Base-by-base conservation (phyloP, 176 grass and related monocot genomes). In the Carex kokanica region DNA sequence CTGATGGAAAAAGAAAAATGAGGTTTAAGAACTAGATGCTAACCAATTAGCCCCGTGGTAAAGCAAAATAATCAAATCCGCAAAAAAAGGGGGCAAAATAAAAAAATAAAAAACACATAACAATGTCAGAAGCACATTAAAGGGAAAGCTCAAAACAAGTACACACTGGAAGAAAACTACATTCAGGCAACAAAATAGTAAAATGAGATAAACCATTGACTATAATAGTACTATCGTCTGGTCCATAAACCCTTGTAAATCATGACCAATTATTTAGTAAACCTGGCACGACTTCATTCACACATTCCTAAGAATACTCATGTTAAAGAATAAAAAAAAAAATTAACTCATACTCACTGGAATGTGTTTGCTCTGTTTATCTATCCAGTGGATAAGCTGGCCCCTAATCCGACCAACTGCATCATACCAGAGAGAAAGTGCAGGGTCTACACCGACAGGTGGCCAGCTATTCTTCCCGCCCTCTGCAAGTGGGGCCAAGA, bases 301-400 rank as follows among this genome's bases (percentile, higher is more conserved):
- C 8, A 60, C 16, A 18, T 60, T 75, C 72, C 56, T 43, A 63
- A 81, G 18, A 81, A 81, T 38, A 5, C 4, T 15, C 55, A 23
- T 81, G 14, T 81, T 40, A 62, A 81, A 81, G 34, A 40, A 81
- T 13, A 8, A 81, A 81, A 81, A 36, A 14, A 12, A 80, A 75
- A 29, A 16, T 53, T 86, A 73, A 20, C 51, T 87, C 67, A 49
- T 84, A 94, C 92, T 97, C 90, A 97, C 96, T 84, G 93, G 84
- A 85, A 95, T 85, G 78, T 98, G 96, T 77, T 98, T 98, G 89
- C 84, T 98, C 82, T 94, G 92, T 83, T 98, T 98, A 23, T 98
- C 96, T 88, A 98, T 95, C 96, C 92, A 98, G 88, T 91, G 84
- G 86, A 91, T 90, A 58, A 98, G 90, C 56, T 85, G 89, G n/a